These are phyloP conservation scores for Leptodontidium sp. DNA, from an alignment of 2,329 filamentous ascomycete genomes.

Conservation along the genomic window DNA sequence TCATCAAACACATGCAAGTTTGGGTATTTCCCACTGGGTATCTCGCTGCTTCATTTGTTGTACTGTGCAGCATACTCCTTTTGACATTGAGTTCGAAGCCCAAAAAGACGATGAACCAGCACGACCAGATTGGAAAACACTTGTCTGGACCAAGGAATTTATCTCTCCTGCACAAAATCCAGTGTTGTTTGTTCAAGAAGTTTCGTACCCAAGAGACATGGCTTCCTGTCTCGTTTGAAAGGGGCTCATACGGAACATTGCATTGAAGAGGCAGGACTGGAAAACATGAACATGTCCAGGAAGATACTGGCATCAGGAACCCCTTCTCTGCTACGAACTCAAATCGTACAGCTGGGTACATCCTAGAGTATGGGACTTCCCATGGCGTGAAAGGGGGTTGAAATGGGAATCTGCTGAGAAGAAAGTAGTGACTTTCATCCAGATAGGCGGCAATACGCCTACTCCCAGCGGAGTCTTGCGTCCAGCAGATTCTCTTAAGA, in stretches of 20 bases:
- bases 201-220: too few relatives aligned
- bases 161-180: too few relatives aligned
- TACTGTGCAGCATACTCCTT: background rate
- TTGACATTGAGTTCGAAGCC: background rate
- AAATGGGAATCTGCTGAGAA: background rate
- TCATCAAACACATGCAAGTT: too few relatives aligned
- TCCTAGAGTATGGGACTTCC: background rate
- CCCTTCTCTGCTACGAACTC: too few relatives aligned
- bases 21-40: background rate
- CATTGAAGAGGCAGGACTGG: too few relatives aligned
- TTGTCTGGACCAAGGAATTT: too few relatives aligned
- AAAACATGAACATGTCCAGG: too few relatives aligned
- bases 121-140: background rate
- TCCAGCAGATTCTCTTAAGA: background rate
- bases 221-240: too few relatives aligned
- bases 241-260: too few relatives aligned
- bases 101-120: background rate
- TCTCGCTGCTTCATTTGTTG: background rate
- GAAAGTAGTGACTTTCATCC: background rate
- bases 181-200: too few relatives aligned
- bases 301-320: too few relatives aligned
- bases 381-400: background rate
- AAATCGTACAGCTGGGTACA: too few relatives aligned
- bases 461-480: background rate
- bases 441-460: background rate